Evolutionary conservation across 495 filamentous ascomycete species (phyloP), one percentile per base, ranked within the genome.

Genomic region (Articulospora tetracladia): DNA sequence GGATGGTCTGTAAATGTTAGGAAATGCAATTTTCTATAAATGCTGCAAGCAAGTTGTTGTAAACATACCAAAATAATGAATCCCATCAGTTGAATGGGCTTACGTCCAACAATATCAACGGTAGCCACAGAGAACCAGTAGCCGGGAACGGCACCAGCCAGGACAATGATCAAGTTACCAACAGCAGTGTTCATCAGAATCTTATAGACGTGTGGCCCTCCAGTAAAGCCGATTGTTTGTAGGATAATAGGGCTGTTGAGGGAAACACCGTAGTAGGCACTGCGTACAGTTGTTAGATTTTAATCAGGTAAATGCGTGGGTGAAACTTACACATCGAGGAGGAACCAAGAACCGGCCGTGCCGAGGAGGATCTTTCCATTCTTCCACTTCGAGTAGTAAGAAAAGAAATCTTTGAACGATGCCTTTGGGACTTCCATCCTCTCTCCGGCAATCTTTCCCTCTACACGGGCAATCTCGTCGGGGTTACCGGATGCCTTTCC

Each of bases 321-420:
- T 23, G 23, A 36, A 17, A 30, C 55, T 58, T 58, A 58, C 55
- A 86, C 81, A 66, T 91, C 87, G 36, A 91, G 80, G 61, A 90
- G 81, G 71, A 91, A 90, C 89, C 89, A 92, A 3, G 89, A 91
- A 13, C 83, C 81, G 22, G 89, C 87, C 1, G 88, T 92, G 8
- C 89, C 90, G 39, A 92, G 80, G 7, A 93, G 77, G 23, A 89
- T 76, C 67, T 83, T 84, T 58, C 79, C 83, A 66, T 91, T 81
- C 73, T 83, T 85, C 79, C 79, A 86, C 59, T 85, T 81, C 11
- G 70, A 60, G 66, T 87, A 92, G 71, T 90, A 82, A 36, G 69
- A 57, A 68, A 73, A 68, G 73, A 91, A 92, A 72, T 91, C 87
- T 13, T 59, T 60, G 77, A 77, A 86, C 61, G 80, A 83, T 12